Percentiles rank a stretch among this genome's conserved stretches.
Conservation (phyloP, 2,329 filamentous ascomycete species). For the Aspergillus proliferans region DNA sequence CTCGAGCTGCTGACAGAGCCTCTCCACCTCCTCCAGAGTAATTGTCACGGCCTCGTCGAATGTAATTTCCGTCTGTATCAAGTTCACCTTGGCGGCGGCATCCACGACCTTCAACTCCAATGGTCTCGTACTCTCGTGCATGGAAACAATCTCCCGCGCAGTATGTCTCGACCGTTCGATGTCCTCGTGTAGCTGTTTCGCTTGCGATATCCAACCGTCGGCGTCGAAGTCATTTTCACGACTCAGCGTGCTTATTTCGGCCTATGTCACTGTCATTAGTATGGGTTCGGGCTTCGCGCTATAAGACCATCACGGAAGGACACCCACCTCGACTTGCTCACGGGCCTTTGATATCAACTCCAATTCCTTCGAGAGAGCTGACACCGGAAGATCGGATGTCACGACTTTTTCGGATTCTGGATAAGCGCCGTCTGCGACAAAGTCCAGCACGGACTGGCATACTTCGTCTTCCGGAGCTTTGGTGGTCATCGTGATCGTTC, state of each 20-base stretch:
- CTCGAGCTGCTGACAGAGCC: conserved; percentile 46
- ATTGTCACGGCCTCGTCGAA: conserved; percentile 52
- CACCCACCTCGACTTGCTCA: conserved; percentile 47
- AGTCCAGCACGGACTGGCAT: conserved; percentile 59
- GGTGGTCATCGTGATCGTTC: conserved; percentile 23
- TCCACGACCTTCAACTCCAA: conserved; percentile 61
- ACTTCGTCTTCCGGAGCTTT: conserved; percentile 39
- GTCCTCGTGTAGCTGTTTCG: conserved; percentile 76
- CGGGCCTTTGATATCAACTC: conserved; percentile 47
- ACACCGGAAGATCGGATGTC: conserved; percentile 46
- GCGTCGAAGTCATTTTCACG: conserved; percentile 71
- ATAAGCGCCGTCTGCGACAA: conserved; percentile 52
- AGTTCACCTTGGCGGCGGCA: conserved; percentile 47
- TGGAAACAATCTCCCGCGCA: conserved; percentile 72
- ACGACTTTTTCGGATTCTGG: conserved; percentile 52
- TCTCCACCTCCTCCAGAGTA: conserved; percentile 47
- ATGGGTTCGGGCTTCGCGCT: not conserved
- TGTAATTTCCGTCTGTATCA: conserved; percentile 54
- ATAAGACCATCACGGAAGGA: not conserved
- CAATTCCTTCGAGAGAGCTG: conserved; percentile 45
- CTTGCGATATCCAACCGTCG: conserved; percentile 77
- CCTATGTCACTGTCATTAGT: conserved; percentile 35
- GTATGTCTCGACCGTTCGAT: conserved; percentile 73
- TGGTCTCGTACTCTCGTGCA: conserved; percentile 63
- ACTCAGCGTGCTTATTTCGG: conserved; percentile 70